Evolutionary conservation across 164 flowering plant genomes (phyloP).

Genomic region (Euptelea pleiosperma): DNA sequence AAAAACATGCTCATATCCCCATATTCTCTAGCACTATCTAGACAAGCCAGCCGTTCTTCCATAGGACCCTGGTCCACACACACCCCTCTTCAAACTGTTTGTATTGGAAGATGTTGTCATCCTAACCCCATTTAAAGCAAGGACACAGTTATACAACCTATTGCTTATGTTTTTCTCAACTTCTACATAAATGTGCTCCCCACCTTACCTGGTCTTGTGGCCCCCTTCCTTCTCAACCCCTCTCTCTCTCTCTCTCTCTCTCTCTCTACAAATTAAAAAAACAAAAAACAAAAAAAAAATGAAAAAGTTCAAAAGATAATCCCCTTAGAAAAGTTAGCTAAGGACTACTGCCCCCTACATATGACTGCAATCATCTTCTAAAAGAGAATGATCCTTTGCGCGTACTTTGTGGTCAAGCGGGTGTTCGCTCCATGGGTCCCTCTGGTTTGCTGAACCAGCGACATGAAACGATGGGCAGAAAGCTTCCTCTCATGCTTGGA

Average conservation of each 20-base stretch:
- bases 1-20: constrained; percentile 10
- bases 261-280: constrained; percentile 8
- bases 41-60: constrained; percentile 36
- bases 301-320: constrained; percentile 11
- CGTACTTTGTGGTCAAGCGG: constrained; percentile 52
- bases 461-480: constrained; percentile 74
- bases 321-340: constrained; percentile 9
- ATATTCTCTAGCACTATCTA: constrained; percentile 35
- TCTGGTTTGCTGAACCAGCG: constrained; percentile 32
- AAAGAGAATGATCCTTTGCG: constrained; percentile 36
- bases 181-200: constrained; percentile 65
- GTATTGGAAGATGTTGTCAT: constrained; percentile 35
- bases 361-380: constrained; percentile 53
- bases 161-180: constrained; percentile 40
- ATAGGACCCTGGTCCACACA: constrained; percentile 37
- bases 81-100: constrained; percentile 26
- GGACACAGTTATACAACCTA: constrained; percentile 24
- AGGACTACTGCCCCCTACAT: constrained; percentile 26
- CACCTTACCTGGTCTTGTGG: constrained; percentile 52
- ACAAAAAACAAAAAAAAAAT: constrained; percentile 19
- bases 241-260: not conserved
- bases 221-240: not conserved
- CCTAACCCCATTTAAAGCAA: constrained; percentile 24
- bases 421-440: constrained; percentile 37
- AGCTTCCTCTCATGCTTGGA: constrained; percentile 35